phyloP scores from a whole-genome alignment of 352 stramenopile species.

The Phytophthora ramorum region DNA sequence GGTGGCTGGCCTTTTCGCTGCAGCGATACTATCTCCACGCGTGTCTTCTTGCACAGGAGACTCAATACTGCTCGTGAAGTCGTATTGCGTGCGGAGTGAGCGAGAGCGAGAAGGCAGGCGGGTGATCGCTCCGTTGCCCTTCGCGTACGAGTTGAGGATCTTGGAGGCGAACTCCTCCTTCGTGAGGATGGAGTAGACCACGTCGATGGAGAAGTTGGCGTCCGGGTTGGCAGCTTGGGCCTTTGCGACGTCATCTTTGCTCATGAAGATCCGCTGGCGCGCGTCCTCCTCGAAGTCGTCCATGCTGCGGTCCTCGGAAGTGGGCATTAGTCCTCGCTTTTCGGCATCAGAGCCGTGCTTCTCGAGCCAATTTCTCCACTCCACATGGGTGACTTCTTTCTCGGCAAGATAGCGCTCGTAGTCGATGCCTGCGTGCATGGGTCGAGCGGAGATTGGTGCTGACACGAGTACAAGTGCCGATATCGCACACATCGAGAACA shows the following conservation, averaged over 20 bases:
- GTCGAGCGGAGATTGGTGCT: constrained; percentile 11
- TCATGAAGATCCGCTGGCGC: constrained; percentile 40
- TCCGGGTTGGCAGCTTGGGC: constrained; percentile 31
- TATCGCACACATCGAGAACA: background rate
- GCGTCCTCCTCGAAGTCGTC: constrained; percentile 34
- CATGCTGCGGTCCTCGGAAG: constrained; percentile 25
- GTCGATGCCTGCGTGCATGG: constrained; percentile 41
- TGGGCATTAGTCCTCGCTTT: constrained; percentile 21
- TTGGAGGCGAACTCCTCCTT: constrained; percentile 41
- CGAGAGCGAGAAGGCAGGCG: background rate
- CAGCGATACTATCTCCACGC: background rate
- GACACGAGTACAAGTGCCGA: background rate
- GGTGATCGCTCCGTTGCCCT: constrained; percentile 12
- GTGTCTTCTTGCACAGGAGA: background rate
- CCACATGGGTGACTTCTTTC: constrained; percentile 23
- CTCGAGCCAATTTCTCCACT: too few relatives aligned
- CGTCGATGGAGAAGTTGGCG: constrained; percentile 45
- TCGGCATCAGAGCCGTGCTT: constrained; percentile 1
- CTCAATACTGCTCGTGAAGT: background rate
- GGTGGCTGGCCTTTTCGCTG: background rate
- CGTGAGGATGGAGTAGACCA: constrained; percentile 44
- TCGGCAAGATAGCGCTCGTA: constrained; percentile 42
- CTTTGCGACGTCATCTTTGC: constrained; percentile 28
- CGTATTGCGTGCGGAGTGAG: constrained; percentile 13
- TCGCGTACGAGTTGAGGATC: constrained; percentile 31